Evolutionary conservation across 306 rosid genomes (phyloP), one percentile per base, ranked within the genome.

Genomic region (Ammopiptanthus mongolicus): DNA sequence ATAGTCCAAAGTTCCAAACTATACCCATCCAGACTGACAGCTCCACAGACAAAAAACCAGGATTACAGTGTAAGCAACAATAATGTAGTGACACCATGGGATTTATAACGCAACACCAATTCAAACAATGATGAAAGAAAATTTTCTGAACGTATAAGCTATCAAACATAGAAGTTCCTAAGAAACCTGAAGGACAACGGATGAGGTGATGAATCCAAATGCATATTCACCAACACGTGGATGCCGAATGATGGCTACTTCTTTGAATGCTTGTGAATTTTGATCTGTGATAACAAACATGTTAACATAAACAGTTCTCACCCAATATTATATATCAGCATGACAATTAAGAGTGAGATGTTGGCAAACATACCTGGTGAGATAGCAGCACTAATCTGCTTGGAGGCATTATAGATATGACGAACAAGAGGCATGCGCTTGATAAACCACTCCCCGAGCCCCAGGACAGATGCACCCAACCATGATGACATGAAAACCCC

Each of bases 211-310:
- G 90, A 93, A 93, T 69, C 97, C 98, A 73, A 93, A 91, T 53
- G 98, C 98, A 84, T 93, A 93, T 93, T 93, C 98, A 69, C 98
- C 98, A 74, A 93, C 71, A 71, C 98, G 98, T 29, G 98, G 98
- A 85, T 93, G 98, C 80, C 98, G 90, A 75, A 93, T 93, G 70
- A 93, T 91, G 57, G 98, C 98, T 73, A 93, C 98, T 86, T 93
- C 98, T 88, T 93, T 93, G 78, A 93, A 93, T 57, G 98, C 98
- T 62, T 91, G 93, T 25, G 93, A 85, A 53, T 91, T 93, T 86
- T 93, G 98, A 86, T 91, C 98, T 93, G 83, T 65, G 65, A 39
- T 50, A 37, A 59, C 47, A 44, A 34, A 71, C 42, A 44, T 31
- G 57, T 79, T 53, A 33, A 28, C 21, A 80, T 33, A 39, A 52